These are phyloP conservation scores for Cyberlindnera samutprakarnensis DNA, from an alignment of 805 yeast genomes.

Conservation along the genomic window DNA sequence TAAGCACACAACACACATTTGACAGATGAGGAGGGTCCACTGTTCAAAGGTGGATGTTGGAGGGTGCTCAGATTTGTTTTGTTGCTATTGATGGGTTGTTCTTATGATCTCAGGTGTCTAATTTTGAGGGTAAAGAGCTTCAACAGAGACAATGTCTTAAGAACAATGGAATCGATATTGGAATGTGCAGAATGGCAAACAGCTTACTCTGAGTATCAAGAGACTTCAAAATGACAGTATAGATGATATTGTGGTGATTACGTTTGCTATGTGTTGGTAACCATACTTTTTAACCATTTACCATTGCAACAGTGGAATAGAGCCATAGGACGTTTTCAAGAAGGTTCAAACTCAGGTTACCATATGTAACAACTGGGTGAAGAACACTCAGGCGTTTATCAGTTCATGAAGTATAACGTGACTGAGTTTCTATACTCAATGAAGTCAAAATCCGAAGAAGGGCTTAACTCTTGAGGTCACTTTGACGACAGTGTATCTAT, in stretches of 20 bases:
- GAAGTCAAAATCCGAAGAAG: conserved; percentile 19
- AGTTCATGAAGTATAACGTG: conserved; percentile 32
- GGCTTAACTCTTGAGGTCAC: conserved; percentile 8
- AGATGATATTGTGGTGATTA: neutral
- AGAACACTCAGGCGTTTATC: conserved; percentile 35
- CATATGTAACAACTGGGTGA: conserved; percentile 28
- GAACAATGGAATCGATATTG: conserved; percentile 4
- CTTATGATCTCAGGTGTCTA: too few species aligned
- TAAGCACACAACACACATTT: too few species aligned
- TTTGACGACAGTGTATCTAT: conserved; percentile 10
- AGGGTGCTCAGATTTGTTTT: too few species aligned
- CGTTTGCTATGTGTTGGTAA: too few species aligned
- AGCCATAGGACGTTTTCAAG: too few species aligned
- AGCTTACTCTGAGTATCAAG: too few species aligned
- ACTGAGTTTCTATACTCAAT: conserved; percentile 31
- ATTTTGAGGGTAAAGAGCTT: conserved; percentile 6
- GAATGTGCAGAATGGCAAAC: neutral
- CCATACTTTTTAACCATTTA: too few species aligned
- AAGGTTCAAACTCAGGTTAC: too few species aligned
- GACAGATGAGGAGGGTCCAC: too few species aligned
- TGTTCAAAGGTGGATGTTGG: too few species aligned
- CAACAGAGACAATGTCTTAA: neutral
- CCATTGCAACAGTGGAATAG: too few species aligned
- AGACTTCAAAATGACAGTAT: conserved; percentile 7
- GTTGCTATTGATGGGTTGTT: too few species aligned